Percentiles rank a stretch among this genome's conserved stretches.
phyloP scores from a whole-genome alignment of 768 basidiomycete genomes.

The Pulveroboletus sp. region DNA sequence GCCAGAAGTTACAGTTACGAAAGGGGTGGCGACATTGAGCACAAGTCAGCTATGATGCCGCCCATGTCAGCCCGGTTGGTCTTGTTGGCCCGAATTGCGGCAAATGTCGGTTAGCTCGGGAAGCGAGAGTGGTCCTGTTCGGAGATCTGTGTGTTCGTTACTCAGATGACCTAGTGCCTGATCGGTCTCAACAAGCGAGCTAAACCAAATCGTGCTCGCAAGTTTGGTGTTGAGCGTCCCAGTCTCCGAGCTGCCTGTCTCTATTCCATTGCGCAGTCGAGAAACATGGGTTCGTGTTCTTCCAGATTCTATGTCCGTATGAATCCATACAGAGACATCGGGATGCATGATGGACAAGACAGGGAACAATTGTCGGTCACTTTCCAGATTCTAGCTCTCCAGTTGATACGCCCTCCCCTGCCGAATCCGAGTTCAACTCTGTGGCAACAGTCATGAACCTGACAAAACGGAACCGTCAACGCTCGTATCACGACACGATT shows the following conservation, averaged over 20 bases:
- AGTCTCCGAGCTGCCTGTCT: no score
- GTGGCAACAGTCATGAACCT: slow-evolving; percentile 52
- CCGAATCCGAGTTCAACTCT: slow-evolving; percentile 34
- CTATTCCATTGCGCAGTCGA: no score
- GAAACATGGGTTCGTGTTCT: background rate
- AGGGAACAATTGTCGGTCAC: background rate
- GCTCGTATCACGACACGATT: background rate
- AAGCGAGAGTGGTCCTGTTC: no score
- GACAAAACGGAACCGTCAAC: background rate
- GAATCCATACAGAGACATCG: background rate
- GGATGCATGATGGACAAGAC: background rate
- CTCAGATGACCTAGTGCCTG: no score
- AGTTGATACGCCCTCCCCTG: slow-evolving; percentile 13
- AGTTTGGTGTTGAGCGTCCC: no score
- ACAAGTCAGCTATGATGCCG: no score
- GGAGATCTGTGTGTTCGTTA: no score
- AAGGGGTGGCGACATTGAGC: background rate
- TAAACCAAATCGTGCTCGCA: no score
- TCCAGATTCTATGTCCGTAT: background rate
- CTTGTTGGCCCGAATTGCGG: no score
- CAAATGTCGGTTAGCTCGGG: no score
- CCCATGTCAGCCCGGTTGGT: no score
- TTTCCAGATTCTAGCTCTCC: slow-evolving; percentile 5
- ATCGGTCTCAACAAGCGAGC: no score
- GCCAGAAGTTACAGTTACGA: background rate